Conservation (phyloP, 352 stramenopile genomes). For the Pythium brachiatum region DNA sequence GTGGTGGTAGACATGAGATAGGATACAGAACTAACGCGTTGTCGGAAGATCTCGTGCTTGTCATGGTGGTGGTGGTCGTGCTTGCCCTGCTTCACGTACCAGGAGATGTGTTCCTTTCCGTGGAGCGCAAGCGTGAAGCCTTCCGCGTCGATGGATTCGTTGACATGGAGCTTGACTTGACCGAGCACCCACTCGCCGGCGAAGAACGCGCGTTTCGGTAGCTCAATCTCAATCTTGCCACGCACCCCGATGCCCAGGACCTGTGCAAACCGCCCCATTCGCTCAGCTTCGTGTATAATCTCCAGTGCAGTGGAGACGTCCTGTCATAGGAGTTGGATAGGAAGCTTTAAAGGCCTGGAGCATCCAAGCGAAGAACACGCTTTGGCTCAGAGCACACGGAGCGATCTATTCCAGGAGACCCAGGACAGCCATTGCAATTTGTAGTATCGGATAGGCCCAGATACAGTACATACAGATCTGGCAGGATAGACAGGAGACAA, state of each 20-base stretch:
- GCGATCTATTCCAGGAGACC: too few species aligned
- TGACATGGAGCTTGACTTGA: constrained; percentile 9
- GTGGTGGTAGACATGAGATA: too few species aligned
- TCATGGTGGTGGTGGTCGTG: constrained; percentile 9
- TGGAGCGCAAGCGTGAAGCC: constrained; percentile 6
- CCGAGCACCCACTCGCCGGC: constrained; percentile 12
- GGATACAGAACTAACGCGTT: background rate
- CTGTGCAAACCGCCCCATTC: constrained; percentile 19
- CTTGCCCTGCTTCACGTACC: constrained; percentile 11
- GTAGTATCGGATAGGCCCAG: too few species aligned
- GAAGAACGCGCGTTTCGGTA: constrained; percentile 16
- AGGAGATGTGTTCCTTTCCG: constrained; percentile 14
- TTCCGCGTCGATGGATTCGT: constrained; percentile 11
- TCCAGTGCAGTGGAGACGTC: too few species aligned
- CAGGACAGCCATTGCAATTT: too few species aligned
- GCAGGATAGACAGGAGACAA: too few species aligned
- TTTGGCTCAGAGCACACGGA: too few species aligned
- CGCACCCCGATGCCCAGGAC: constrained; percentile 17
- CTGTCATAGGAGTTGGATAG: too few species aligned
- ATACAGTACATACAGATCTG: too few species aligned
- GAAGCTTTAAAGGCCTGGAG: too few species aligned
- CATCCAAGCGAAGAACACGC: too few species aligned
- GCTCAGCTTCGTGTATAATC: too few species aligned
- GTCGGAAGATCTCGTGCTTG: constrained; percentile 6
- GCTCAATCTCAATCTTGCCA: constrained; percentile 5